Evolutionary conservation across 2,329 filamentous ascomycete genomes (phyloP).

Genomic region (Fusarium poae): DNA sequence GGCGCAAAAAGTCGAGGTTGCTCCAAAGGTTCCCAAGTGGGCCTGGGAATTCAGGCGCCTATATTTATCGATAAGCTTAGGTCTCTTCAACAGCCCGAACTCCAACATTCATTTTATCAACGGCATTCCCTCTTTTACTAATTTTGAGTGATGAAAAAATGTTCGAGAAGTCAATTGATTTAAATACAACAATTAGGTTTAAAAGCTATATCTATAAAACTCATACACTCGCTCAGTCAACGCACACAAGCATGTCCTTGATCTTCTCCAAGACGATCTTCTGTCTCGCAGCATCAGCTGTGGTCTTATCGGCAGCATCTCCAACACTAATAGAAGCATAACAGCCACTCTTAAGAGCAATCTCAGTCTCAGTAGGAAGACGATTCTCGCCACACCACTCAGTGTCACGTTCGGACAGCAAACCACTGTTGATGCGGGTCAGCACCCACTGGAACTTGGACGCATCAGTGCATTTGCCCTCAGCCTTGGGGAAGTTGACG

Average conservation of each 20-base stretch:
- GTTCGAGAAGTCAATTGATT: not conserved
- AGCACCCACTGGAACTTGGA: slow-evolving; percentile 74
- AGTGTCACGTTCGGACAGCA: slow-evolving; percentile 67
- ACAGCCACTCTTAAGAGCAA: slow-evolving; percentile 66
- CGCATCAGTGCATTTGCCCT: slow-evolving; percentile 62
- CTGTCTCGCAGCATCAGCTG: slow-evolving; percentile 54
- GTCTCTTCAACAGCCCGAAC: not conserved
- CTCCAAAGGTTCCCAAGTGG: slow-evolving; percentile 30
- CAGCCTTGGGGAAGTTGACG: slow-evolving; percentile 74
- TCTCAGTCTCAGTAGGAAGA: slow-evolving; percentile 70
- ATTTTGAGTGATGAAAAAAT: not conserved
- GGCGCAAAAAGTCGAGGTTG: slow-evolving; percentile 47
- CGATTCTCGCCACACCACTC: slow-evolving; percentile 66
- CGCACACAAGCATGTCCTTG: slow-evolving; percentile 50
- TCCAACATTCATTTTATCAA: not conserved
- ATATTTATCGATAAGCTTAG: slow-evolving; percentile 48
- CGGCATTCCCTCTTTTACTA: not conserved
- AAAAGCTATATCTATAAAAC: not conserved
- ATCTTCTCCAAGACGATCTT: slow-evolving; percentile 51
- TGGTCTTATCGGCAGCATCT: slow-evolving; percentile 70
- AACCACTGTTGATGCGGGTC: slow-evolving; percentile 69
- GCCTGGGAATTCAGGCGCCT: slow-evolving; percentile 44
- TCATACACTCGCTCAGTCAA: not conserved
- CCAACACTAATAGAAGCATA: slow-evolving; percentile 74
- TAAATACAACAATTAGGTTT: not conserved